A percentile compares a stretch with the other conserved stretches of the same genome.
These are phyloP conservation scores for Globisporangium sylvaticum DNA, from an alignment of 352 stramenopile genomes.

Conservation along the genomic window DNA sequence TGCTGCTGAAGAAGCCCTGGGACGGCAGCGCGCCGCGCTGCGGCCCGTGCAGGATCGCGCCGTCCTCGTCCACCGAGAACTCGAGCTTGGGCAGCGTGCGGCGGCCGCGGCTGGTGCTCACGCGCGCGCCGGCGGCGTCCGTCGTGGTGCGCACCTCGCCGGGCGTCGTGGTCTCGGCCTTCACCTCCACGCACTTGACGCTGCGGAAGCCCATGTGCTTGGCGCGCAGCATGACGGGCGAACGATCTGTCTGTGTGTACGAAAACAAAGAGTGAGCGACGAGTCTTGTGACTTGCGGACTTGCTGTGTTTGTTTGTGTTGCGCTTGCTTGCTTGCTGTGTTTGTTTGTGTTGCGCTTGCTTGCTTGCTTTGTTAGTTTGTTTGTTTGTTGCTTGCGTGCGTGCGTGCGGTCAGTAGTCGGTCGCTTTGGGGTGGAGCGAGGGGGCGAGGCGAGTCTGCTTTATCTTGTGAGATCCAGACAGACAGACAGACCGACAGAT, in stretches of 20 bases:
- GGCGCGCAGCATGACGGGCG: constrained; percentile 45
- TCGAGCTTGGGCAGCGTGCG: constrained; percentile 80
- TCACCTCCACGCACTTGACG: constrained; percentile 78
- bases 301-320: background rate
- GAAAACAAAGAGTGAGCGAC: background rate
- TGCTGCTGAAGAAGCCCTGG: constrained; percentile 10
- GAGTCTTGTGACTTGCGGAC: background rate
- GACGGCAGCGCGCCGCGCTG: constrained; percentile 42
- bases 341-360: background rate
- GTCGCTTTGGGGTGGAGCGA: constrained; percentile 3
- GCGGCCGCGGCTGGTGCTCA: constrained; percentile 54
- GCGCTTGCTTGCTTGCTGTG: background rate
- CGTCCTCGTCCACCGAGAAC: constrained; percentile 82
- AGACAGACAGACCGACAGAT: background rate
- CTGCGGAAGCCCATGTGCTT: constrained; percentile 84
- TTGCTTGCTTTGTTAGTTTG: background rate
- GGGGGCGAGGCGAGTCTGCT: constrained; percentile 1
- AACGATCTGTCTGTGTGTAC: background rate
- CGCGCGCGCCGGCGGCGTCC: constrained; percentile 55
- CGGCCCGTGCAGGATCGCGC: constrained; percentile 69
- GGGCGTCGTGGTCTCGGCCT: constrained; percentile 81
- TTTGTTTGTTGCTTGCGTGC: constrained; percentile 4
- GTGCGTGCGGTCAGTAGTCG: background rate
- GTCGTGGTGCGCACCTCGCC: constrained; percentile 71
- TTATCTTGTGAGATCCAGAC: constrained; percentile 12